A percentile compares a stretch with the other conserved stretches of the same genome.
Evolutionary conservation across 805 yeast species (phyloP).

Genomic region (Cephaloascus fragrans): DNA sequence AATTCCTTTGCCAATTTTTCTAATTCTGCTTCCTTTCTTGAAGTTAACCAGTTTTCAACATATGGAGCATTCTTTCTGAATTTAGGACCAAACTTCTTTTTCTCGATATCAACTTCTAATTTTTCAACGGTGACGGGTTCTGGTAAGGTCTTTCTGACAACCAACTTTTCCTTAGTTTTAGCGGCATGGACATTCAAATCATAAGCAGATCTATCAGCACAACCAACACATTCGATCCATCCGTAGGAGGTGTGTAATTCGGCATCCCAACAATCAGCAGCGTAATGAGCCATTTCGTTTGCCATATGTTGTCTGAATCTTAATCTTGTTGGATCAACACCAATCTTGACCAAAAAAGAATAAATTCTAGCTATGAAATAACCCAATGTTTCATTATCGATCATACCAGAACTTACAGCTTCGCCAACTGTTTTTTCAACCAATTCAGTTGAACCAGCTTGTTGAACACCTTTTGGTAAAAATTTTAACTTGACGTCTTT

Average conservation of each 20-base stretch:
- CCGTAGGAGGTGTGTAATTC: constrained; percentile 94
- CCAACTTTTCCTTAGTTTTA: constrained; percentile 88
- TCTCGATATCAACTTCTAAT: constrained; percentile 79
- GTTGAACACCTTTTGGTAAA: constrained; percentile 82
- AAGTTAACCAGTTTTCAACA: constrained; percentile 70
- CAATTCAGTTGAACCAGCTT: constrained; percentile 69
- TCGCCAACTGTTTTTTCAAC: constrained; percentile 69
- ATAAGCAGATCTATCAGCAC: constrained; percentile 98
- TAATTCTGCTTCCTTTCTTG: constrained; percentile 77
- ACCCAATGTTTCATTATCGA: constrained; percentile 95
- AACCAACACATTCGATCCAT: constrained; percentile 99
- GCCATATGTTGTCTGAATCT: constrained; percentile 98
- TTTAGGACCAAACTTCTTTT: constrained; percentile 95
- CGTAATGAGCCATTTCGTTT: constrained; percentile 99
- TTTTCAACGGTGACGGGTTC: constrained; percentile 77
- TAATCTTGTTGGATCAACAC: constrained; percentile 74
- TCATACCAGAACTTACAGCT: constrained; percentile 80
- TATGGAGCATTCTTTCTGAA: constrained; percentile 95
- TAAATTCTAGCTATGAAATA: constrained; percentile 93
- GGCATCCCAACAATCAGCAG: constrained; percentile 99
- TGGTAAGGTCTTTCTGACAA: constrained; percentile 83
- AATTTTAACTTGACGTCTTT: constrained; percentile 64
- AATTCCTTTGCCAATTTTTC: constrained; percentile 70
- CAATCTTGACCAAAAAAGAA: constrained; percentile 74
- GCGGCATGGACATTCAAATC: constrained; percentile 94